Conservation (phyloP, 441 rosid species). For the Isatis lusitanica region DNA sequence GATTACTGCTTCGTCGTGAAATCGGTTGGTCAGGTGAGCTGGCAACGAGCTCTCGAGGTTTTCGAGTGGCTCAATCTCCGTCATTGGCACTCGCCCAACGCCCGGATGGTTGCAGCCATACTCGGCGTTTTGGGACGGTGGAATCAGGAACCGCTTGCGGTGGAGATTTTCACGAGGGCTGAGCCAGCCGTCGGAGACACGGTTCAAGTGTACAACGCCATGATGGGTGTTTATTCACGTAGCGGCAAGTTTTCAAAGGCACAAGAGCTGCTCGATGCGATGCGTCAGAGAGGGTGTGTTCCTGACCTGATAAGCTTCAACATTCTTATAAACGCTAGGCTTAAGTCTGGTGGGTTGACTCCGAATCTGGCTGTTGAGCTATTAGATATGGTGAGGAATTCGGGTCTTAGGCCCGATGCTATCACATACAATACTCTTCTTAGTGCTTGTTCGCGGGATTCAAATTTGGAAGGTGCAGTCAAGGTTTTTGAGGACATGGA, state of each 20-base stretch:
- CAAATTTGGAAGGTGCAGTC: slow-evolving; percentile 74
- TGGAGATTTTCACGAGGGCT: slow-evolving; percentile 66
- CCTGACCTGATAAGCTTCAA: slow-evolving; percentile 96
- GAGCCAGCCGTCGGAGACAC: slow-evolving; percentile 62
- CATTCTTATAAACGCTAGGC: slow-evolving; percentile 82
- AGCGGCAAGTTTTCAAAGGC: slow-evolving; percentile 65
- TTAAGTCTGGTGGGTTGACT: slow-evolving; percentile 58
- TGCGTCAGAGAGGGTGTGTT: slow-evolving; percentile 77
- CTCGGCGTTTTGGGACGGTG: slow-evolving; percentile 86
- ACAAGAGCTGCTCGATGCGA: slow-evolving; percentile 68
- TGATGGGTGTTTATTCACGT: slow-evolving; percentile 94
- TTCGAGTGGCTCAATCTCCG: slow-evolving; percentile 91
- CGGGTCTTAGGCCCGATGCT: slow-evolving; percentile 81
- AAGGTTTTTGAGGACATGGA: slow-evolving; percentile 79
- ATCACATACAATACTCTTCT: slow-evolving; percentile 90
- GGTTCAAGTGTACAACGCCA: slow-evolving; percentile 89
- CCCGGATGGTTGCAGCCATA: slow-evolving; percentile 83
- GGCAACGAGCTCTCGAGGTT: slow-evolving; percentile 94
- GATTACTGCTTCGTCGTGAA: slow-evolving; percentile 89
- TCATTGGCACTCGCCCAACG: slow-evolving; percentile 80
- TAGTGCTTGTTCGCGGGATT: slow-evolving; percentile 84
- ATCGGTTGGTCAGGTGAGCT: slow-evolving; percentile 73
- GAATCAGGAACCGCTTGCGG: slow-evolving; percentile 74
- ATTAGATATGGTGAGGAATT: slow-evolving; percentile 70
- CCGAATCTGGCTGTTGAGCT: slow-evolving; percentile 66